Percentiles rank a stretch among this genome's conserved stretches.
phyloP scores from a whole-genome alignment of 2,329 filamentous ascomycete genomes.

The Penicillium sp. region DNA sequence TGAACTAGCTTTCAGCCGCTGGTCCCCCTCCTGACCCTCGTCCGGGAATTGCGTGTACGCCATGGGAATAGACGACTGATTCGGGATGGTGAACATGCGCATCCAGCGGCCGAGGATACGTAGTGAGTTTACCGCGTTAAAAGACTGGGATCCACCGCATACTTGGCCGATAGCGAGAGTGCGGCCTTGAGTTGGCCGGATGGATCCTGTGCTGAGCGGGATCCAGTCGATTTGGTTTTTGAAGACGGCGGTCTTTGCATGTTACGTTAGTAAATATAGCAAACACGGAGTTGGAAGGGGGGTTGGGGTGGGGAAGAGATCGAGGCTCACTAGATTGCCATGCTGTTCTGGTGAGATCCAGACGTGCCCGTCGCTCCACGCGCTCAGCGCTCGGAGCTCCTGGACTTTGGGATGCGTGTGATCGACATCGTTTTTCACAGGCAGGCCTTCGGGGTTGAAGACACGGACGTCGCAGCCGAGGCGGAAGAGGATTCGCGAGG shows the following conservation, averaged over 20 bases:
- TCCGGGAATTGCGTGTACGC: slow-evolving; percentile 67
- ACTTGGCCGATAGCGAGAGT: slow-evolving; percentile 68
- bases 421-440: slow-evolving; percentile 67
- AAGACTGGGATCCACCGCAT: slow-evolving; percentile 67
- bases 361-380: slow-evolving; percentile 70
- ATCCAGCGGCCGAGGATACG: slow-evolving; percentile 71
- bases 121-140: slow-evolving; percentile 71
- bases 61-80: slow-evolving; percentile 67
- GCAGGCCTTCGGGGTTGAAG: slow-evolving; percentile 63
- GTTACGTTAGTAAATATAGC: too few species aligned
- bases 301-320: not conserved
- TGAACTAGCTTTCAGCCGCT: slow-evolving; percentile 58
- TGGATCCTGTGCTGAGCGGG: slow-evolving; percentile 63
- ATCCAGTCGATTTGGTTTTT: slow-evolving; percentile 76
- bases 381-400: slow-evolving; percentile 64
- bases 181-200: slow-evolving; percentile 69
- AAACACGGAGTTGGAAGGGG: not conserved
- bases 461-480: slow-evolving; percentile 70
- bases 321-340: slow-evolving; percentile 59
- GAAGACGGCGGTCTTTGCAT: slow-evolving; percentile 63
- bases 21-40: slow-evolving; percentile 52
- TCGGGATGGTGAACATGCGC: slow-evolving; percentile 71
- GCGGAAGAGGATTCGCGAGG: slow-evolving; percentile 63
- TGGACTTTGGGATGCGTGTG: slow-evolving; percentile 64
- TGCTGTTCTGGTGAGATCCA: slow-evolving; percentile 72